Conservation (phyloP, 306 rosid species). For the Vachellia pachyceras region DNA sequence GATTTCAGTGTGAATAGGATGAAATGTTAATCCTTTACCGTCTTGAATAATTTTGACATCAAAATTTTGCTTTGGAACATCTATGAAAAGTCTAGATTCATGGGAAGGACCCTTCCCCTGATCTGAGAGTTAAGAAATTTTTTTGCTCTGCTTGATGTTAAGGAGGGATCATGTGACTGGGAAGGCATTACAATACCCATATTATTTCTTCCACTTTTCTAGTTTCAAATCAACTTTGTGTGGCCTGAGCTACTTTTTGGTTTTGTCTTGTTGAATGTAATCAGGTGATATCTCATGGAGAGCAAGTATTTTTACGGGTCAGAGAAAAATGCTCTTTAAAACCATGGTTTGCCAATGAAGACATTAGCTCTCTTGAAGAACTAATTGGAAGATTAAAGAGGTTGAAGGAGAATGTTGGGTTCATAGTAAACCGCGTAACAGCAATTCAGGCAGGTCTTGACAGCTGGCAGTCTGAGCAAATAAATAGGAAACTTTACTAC, state of each 20-base stretch:
- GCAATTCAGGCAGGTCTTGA: conserved; percentile 95
- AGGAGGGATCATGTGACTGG: conserved; percentile 20
- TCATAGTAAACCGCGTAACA: conserved; percentile 83
- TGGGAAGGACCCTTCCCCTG: background rate
- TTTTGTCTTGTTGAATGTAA: conserved; percentile 32
- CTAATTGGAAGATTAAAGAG: conserved; percentile 81
- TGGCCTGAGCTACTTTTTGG: conserved; percentile 31
- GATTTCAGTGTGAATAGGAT: background rate
- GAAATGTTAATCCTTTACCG: background rate
- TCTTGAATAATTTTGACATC: background rate
- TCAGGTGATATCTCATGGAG: conserved; percentile 91
- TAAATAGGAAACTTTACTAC: conserved; percentile 88
- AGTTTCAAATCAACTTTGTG: conserved; percentile 19
- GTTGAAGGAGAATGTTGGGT: conserved; percentile 93
- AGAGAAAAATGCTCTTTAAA: conserved; percentile 90
- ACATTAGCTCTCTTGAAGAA: conserved; percentile 78
- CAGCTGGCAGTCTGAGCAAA: conserved; percentile 96
- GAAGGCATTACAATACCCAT: conserved; percentile 8
- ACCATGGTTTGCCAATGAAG: conserved; percentile 78
- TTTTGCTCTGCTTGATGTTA: background rate
- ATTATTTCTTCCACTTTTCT: conserved; percentile 22
- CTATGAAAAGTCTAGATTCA: background rate
- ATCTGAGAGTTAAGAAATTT: background rate
- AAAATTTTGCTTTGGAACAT: background rate
- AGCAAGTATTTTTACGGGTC: conserved; percentile 91